Percentiles rank a stretch among this genome's conserved stretches.
These are phyloP conservation scores for Saxophila tyrrhenica DNA, from an alignment of 495 filamentous ascomycete species.

Conservation along the genomic window DNA sequence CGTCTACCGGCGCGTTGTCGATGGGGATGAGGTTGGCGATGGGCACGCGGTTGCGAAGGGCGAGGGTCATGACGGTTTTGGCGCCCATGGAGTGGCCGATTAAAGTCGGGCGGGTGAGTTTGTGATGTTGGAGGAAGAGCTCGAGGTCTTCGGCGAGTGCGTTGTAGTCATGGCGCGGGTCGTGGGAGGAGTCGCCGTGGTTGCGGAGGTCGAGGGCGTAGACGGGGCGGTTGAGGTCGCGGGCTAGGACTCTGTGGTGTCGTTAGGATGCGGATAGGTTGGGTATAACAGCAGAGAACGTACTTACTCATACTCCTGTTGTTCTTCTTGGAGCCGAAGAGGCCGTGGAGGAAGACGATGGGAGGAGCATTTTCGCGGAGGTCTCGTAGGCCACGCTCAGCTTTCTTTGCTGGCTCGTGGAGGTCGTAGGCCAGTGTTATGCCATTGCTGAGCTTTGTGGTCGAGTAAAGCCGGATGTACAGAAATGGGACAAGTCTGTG, in stretches of 20 bases:
- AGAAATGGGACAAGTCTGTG: not conserved
- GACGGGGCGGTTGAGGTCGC: slow-evolving; percentile 67
- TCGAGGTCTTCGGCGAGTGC: slow-evolving; percentile 81
- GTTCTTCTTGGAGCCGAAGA: slow-evolving; percentile 95
- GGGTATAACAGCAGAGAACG: slow-evolving; percentile 33
- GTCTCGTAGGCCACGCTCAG: no score
- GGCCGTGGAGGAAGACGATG: slow-evolving; percentile 81
- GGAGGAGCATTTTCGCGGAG: slow-evolving; percentile 49
- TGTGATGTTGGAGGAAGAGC: slow-evolving; percentile 65
- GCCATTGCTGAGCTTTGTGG: slow-evolving; percentile 10
- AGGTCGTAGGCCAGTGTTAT: slow-evolving; percentile 45
- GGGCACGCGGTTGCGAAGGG: slow-evolving; percentile 53
- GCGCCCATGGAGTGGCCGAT: slow-evolving; percentile 98
- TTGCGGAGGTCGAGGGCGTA: slow-evolving; percentile 88
- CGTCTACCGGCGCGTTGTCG: slow-evolving; percentile 87
- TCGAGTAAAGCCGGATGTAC: slow-evolving; percentile 9
- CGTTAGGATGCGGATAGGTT: slow-evolving; percentile 22
- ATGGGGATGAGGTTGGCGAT: slow-evolving; percentile 66
- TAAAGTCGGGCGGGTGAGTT: slow-evolving; percentile 55
- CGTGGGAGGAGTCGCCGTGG: slow-evolving; percentile 82
- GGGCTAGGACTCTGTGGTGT: slow-evolving; percentile 58
- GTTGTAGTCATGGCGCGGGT: slow-evolving; percentile 64
- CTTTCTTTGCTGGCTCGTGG: slow-evolving; percentile 36
- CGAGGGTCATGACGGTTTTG: slow-evolving; percentile 85
- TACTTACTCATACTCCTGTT: slow-evolving; percentile 95